Percentiles rank a stretch among this genome's conserved stretches.
phyloP scores from a whole-genome alignment of 176 grass and related monocot species.

The Phyllostachys edulis region DNA sequence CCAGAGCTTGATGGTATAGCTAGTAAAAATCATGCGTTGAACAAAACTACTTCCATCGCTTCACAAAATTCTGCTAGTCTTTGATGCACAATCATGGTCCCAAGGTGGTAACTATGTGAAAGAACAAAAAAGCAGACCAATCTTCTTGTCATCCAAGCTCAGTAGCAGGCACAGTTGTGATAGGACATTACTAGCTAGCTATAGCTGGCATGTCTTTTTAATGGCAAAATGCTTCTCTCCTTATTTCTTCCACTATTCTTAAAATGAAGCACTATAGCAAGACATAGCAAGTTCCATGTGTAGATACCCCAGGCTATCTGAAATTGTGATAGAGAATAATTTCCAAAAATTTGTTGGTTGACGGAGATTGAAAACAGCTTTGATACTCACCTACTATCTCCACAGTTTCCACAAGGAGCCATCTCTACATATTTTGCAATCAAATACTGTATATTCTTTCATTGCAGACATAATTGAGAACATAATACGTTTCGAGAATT shows the following conservation, averaged over 20 bases:
- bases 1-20: no score
- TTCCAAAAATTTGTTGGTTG: slow-evolving; percentile 7
- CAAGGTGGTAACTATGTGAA: no score
- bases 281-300: not conserved
- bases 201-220: not conserved
- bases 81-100: no score
- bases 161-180: not conserved
- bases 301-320: not conserved
- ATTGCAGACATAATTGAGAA: not conserved
- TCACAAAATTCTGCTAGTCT: no score
- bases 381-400: not conserved
- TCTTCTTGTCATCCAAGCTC: no score
- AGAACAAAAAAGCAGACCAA: no score
- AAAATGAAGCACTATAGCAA: not conserved
- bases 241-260: not conserved
- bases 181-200: not conserved
- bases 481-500: no score
- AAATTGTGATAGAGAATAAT: not conserved
- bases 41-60: no score
- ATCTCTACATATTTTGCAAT: not conserved
- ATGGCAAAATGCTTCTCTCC: not conserved
- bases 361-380: not conserved
- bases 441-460: not conserved
- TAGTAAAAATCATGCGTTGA: no score
- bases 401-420: not conserved